These are phyloP conservation scores for Elongisporangium undulatum DNA, from an alignment of 352 stramenopile species.

Conservation along the genomic window DNA sequence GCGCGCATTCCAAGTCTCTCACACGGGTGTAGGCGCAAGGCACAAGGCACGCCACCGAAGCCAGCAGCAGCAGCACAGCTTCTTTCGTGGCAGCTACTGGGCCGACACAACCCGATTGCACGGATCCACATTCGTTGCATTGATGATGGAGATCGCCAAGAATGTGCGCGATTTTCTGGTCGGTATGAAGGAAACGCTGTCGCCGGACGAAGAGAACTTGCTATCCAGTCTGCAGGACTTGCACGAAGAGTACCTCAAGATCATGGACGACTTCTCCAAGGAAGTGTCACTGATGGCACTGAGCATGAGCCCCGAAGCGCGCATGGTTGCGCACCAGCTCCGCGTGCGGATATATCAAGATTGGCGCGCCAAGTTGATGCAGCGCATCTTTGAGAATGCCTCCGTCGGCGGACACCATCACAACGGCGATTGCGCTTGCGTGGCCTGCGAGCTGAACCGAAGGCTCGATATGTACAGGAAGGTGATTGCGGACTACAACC, in stretches of 20 bases:
- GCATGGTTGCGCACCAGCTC: slow-evolving; percentile 68
- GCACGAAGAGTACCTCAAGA: slow-evolving; percentile 61
- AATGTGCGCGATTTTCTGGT: slow-evolving; percentile 80
- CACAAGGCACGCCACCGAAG: not conserved
- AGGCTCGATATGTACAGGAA: slow-evolving; percentile 48
- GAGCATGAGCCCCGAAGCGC: slow-evolving; percentile 70
- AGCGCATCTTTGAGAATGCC: slow-evolving; percentile 55
- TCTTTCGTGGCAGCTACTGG: not conserved
- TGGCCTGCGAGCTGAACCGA: slow-evolving; percentile 47
- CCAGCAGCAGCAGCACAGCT: not conserved
- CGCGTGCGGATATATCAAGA: slow-evolving; percentile 81
- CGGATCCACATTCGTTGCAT: not conserved
- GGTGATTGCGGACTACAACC: slow-evolving; percentile 58
- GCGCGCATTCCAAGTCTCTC: not conserved
- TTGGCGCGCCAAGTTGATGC: slow-evolving; percentile 71
- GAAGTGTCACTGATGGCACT: slow-evolving; percentile 52
- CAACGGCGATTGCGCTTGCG: slow-evolving; percentile 33
- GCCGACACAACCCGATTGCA: slow-evolving; percentile 5
- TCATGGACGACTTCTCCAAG: slow-evolving; percentile 65
- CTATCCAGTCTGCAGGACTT: slow-evolving; percentile 57
- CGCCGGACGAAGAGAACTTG: slow-evolving; percentile 65
- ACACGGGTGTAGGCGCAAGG: not conserved
- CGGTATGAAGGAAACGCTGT: slow-evolving; percentile 69
- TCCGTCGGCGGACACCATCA: slow-evolving; percentile 34
- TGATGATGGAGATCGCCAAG: slow-evolving; percentile 72